Percentiles rank a stretch among this genome's conserved stretches.
Conservation (phyloP, 23 red algal genomes). For the Gracilaria gracilis region DNA sequence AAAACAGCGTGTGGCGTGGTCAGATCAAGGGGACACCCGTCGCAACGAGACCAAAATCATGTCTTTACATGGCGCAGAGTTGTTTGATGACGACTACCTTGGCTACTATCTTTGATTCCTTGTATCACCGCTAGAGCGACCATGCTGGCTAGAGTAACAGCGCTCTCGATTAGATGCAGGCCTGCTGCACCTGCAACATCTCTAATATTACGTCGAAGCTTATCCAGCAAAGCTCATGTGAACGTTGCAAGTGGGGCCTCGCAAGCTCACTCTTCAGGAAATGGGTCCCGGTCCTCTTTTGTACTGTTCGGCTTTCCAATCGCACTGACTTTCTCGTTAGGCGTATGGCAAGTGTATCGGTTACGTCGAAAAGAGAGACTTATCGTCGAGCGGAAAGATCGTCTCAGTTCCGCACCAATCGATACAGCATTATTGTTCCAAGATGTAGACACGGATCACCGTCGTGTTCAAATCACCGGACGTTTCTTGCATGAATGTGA, state of each 20-base stretch:
- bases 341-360: slow-evolving; percentile 72
- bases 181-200: not conserved
- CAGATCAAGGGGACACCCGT: slow-evolving; percentile 39
- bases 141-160: not conserved
- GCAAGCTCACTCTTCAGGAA: not conserved
- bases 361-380: slow-evolving; percentile 51
- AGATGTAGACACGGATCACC: slow-evolving; percentile 18
- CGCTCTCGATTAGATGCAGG: not conserved
- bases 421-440: not conserved
- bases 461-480: slow-evolving; percentile 35
- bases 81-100: slow-evolving; percentile 15
- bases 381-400: slow-evolving; percentile 59
- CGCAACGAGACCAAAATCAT: slow-evolving; percentile 58
- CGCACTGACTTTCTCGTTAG: slow-evolving; percentile 64
- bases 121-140: not conserved
- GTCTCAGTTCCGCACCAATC: slow-evolving; percentile 22
- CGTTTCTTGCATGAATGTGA: slow-evolving; percentile 61
- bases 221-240: not conserved
- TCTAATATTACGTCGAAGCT: not conserved
- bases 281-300: not conserved
- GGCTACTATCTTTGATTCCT: slow-evolving; percentile 19
- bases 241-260: not conserved
- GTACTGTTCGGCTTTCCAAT: slow-evolving; percentile 59
- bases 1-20: slow-evolving; percentile 45
- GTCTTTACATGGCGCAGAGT: not conserved